Evolutionary conservation across 2,329 filamentous ascomycete genomes (phyloP), one percentile per base, ranked within the genome.

Genomic region (Rugonectria rugulosa): DNA sequence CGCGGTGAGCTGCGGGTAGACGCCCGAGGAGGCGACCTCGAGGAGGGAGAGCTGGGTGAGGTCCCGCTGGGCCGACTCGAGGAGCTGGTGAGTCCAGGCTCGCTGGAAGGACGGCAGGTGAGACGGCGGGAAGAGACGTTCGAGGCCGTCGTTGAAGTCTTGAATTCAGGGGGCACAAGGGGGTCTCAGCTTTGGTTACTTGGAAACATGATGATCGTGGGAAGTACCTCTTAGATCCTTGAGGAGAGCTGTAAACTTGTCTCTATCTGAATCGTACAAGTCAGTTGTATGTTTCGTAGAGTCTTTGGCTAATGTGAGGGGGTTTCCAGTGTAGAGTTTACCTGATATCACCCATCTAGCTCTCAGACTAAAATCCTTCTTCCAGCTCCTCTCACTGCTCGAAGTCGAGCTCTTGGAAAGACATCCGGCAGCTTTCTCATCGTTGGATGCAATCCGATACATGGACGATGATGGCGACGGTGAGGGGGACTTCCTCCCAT

Each of bases 81-180:
- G 71, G 23, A 80, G 72, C 53, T 78, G 75, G 59, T 27, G 21
- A 5, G 38, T 42, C 38, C 38, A 42, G 21, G 38, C 38, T 11
- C 24, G 38, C 14, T 42, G 20, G 23, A 17, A 42, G 2, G 38
- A 42, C 17, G 38, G 21, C 3, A 42, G 23, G 17, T 42, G 38
- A 14, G 38, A 42, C 5, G 38, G 21, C 21, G 24, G 21, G 38
- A 42, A 42, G 23, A 42, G 38, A 17, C 38, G 38, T 26, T 42
- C 38, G 11, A 80, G 69, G 34, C 78, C 77, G 65, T 80, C 75
- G 64, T 80, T 80, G 65, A 76, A 79, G 65, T 79, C 77, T 73
- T 60, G 5, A 21, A n/a, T 34, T 9, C 29, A 6, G n/a, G 24
- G 15, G 38, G 11, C 20, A 27, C n/a, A n/a, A n/a, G n/a, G n/a